Percentiles rank a stretch among this genome's conserved stretches.
phyloP scores from a whole-genome alignment of 176 grass and related monocot genomes.

The Rhipidocladum racemiflorum region DNA sequence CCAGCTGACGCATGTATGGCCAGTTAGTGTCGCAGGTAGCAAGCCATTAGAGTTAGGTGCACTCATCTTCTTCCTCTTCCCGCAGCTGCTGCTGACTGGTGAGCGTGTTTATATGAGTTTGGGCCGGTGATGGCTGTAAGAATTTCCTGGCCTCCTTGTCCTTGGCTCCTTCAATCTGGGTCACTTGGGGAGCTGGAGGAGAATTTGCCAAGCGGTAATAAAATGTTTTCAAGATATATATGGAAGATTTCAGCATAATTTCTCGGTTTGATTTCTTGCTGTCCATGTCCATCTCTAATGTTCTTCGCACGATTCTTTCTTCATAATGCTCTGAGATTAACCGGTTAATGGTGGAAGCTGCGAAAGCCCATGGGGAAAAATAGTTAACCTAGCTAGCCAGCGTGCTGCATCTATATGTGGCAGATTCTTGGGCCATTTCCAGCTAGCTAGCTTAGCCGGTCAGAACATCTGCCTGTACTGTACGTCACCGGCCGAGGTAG shows the following conservation, averaged over 20 bases:
- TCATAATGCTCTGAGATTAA: not conserved
- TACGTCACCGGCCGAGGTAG: not conserved
- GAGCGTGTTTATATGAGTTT: slow-evolving; percentile 1
- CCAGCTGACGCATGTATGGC: not conserved
- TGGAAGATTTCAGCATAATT: not conserved
- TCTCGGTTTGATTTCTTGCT: not conserved
- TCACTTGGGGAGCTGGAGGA: not conserved
- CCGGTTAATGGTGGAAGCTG: not conserved
- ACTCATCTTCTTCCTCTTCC: not conserved
- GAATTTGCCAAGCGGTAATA: not conserved
- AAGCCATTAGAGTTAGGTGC: slow-evolving; percentile 28
- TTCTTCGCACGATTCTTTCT: not conserved
- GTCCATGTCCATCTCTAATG: not conserved
- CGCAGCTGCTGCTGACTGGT: not conserved
- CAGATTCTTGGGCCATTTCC: not conserved
- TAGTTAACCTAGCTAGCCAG: too few species aligned
- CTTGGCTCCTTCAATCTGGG: not conserved
- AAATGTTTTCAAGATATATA: not conserved
- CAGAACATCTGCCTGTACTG: not conserved
- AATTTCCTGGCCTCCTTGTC: slow-evolving; percentile 5
- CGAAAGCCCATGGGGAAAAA: not conserved
- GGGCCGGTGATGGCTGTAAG: not conserved
- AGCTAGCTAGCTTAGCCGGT: not conserved
- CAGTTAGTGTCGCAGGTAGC: not conserved
- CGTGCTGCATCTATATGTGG: too few species aligned